These are phyloP conservation scores for Phialophora tarda DNA, from an alignment of 2,329 filamentous ascomycete species.

Conservation along the genomic window DNA sequence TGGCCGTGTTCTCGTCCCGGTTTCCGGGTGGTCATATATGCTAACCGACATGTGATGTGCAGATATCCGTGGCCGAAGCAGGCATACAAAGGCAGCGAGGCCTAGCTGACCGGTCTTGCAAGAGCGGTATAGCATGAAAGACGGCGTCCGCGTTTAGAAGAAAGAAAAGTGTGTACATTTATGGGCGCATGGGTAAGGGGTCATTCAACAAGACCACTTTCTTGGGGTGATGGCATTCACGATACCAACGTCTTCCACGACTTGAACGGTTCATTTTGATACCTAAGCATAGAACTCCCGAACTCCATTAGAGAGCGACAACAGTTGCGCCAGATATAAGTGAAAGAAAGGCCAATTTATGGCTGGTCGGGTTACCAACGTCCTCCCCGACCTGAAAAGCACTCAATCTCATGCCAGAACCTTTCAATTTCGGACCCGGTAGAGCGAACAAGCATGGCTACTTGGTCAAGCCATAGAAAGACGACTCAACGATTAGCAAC, in stretches of 20 bases:
- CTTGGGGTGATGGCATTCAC: conserved; percentile 18
- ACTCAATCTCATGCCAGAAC: background rate
- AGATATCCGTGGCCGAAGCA: conserved; percentile 86
- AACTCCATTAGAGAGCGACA: conserved; percentile 2
- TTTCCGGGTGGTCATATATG: background rate
- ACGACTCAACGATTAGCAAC: background rate
- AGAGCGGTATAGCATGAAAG: background rate
- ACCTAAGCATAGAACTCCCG: background rate
- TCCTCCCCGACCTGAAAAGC: background rate
- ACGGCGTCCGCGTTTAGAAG: background rate
- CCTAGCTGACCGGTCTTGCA: conserved; percentile 43
- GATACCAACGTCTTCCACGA: conserved; percentile 39
- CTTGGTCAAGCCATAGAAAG: background rate
- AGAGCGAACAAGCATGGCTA: background rate
- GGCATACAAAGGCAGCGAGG: conserved; percentile 60
- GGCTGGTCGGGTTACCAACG: background rate
- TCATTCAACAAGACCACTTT: conserved; percentile 39
- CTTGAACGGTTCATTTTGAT: conserved; percentile 26
- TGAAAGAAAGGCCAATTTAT: background rate
- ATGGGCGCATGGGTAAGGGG: conserved; percentile 31
- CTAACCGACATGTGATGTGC: conserved; percentile 29
- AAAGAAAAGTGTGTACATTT: conserved; percentile 26
- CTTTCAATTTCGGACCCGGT: background rate
- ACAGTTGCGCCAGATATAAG: background rate
- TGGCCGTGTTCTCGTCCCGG: conserved; percentile 9